A percentile compares a stretch with the other conserved stretches of the same genome.
These are phyloP conservation scores for Colletotrichum falcatum DNA, from an alignment of 2,329 filamentous ascomycete species.

Conservation along the genomic window DNA sequence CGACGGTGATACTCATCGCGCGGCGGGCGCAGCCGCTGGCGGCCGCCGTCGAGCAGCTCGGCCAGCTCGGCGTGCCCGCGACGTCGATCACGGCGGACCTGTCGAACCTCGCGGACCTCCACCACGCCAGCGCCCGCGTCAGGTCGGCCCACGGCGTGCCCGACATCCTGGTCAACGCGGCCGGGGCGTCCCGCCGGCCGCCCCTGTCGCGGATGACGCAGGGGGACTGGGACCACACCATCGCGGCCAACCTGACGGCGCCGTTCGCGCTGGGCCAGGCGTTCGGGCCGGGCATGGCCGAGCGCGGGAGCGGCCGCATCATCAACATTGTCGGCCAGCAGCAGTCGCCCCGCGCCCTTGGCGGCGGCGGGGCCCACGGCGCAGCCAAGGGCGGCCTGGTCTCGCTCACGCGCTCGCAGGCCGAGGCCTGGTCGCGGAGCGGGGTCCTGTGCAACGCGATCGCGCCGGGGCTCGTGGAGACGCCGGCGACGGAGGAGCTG, in stretches of 20 bases:
- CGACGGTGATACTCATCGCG: slow-evolving; percentile 48
- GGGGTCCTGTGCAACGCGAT: slow-evolving; percentile 52
- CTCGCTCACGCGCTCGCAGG: slow-evolving; percentile 49
- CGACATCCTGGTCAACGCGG: slow-evolving; percentile 51
- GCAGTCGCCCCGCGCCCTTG: slow-evolving; percentile 49
- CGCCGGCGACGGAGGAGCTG: slow-evolving; percentile 44
- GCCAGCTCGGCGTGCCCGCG: slow-evolving; percentile 45
- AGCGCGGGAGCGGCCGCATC: slow-evolving; percentile 48
- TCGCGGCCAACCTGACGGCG: slow-evolving; percentile 50
- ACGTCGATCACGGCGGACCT: slow-evolving; percentile 43
- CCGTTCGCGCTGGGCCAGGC: slow-evolving; percentile 49
- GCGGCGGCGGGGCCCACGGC: slow-evolving; percentile 51
- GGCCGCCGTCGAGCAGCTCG: slow-evolving; percentile 44
- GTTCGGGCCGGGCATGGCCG: slow-evolving; percentile 50
- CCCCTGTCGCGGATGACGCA: slow-evolving; percentile 47
- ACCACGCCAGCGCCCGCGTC: slow-evolving; percentile 37
- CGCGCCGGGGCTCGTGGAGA: slow-evolving; percentile 49
- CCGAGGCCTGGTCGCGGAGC: slow-evolving; percentile 50
- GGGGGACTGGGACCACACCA: slow-evolving; percentile 48
- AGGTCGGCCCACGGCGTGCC: slow-evolving; percentile 44
- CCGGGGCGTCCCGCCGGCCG: slow-evolving; percentile 48
- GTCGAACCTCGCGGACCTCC: slow-evolving; percentile 43
- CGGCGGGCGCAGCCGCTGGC: slow-evolving; percentile 45
- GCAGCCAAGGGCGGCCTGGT: slow-evolving; percentile 49
- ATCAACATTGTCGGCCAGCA: slow-evolving; percentile 52